Evolutionary conservation across 345 rosid genomes (phyloP).

Genomic region (Dovyalis caffra): DNA sequence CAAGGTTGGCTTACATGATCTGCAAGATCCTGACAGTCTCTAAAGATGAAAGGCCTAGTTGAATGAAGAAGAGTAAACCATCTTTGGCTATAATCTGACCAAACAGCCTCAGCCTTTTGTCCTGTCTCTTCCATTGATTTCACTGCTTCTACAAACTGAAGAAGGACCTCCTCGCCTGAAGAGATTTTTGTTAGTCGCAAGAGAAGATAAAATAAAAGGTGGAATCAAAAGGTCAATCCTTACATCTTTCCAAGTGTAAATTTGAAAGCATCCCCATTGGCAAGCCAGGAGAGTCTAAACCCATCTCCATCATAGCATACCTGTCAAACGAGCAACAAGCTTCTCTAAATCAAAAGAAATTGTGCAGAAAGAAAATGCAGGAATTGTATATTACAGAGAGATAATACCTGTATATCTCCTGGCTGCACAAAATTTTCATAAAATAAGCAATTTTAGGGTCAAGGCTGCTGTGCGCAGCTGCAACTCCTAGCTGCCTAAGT

Average conservation of each 20-base stretch:
- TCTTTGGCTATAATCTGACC: conserved; percentile 75
- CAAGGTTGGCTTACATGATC: conserved; percentile 48
- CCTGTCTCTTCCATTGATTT: conserved; percentile 49
- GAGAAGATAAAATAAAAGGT: not conserved
- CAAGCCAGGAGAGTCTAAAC: conserved; percentile 62
- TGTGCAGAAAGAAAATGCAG: not conserved
- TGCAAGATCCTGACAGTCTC: conserved; percentile 63
- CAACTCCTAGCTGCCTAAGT: conserved; percentile 61
- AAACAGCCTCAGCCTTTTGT: conserved; percentile 53
- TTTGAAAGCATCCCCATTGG: conserved; percentile 68
- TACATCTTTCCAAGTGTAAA: conserved; percentile 63
- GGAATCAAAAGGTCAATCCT: not conserved
- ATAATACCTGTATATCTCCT: conserved; percentile 61
- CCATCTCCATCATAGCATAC: conserved; percentile 75
- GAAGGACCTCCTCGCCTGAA: conserved; percentile 62
- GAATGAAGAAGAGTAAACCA: conserved; percentile 75
- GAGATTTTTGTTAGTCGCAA: not conserved
- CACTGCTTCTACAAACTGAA: conserved; percentile 48
- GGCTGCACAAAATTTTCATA: conserved; percentile 65
- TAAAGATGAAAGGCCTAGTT: conserved; percentile 59
- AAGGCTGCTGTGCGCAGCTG: conserved; percentile 61
- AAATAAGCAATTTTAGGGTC: conserved; percentile 66
- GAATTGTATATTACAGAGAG: not conserved
- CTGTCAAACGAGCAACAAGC: conserved; percentile 23
- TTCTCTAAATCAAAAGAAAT: no score